Evolutionary conservation across 495 filamentous ascomycete genomes (phyloP).

Genomic region (Aspergillus homomorphus): DNA sequence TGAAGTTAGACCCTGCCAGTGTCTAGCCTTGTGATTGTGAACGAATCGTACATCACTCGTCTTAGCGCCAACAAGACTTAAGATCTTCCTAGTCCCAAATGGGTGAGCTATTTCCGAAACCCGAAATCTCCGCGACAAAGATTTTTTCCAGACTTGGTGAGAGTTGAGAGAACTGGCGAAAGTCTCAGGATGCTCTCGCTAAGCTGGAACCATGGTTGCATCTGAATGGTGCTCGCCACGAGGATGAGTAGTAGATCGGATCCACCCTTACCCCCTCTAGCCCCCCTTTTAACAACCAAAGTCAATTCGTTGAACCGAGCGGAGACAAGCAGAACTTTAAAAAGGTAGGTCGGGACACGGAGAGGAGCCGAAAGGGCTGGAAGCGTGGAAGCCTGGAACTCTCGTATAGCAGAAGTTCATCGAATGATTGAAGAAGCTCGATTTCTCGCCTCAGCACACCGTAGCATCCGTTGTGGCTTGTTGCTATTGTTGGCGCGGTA

Average conservation of each 20-base stretch:
- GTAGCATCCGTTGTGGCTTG: background rate
- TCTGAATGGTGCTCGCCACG: constrained; percentile 20
- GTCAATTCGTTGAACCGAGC: constrained; percentile 13
- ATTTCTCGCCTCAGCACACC: background rate
- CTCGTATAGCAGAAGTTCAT: background rate
- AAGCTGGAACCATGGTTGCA: constrained; percentile 16
- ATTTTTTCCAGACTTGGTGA: constrained; percentile 17
- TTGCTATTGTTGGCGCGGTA: background rate
- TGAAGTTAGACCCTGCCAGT: constrained; percentile 6
- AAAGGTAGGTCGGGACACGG: background rate
- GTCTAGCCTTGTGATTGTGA: constrained; percentile 16
- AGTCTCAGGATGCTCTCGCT: background rate
- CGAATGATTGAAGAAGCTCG: background rate
- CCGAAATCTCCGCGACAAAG: constrained; percentile 9
- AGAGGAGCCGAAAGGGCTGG: background rate
- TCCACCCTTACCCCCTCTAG: constrained; percentile 12
- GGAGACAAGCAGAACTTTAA: constrained; percentile 4
- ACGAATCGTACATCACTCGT: constrained; percentile 15
- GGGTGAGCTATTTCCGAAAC: constrained; percentile 5
- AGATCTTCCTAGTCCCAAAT: constrained; percentile 10
- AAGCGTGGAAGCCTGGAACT: background rate
- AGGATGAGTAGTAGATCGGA: constrained; percentile 19
- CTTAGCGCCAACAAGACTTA: constrained; percentile 15
- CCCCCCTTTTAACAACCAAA: background rate
- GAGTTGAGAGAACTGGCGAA: constrained; percentile 4